phyloP scores from a whole-genome alignment of 306 rosid species.

The Inga oerstediana region DNA sequence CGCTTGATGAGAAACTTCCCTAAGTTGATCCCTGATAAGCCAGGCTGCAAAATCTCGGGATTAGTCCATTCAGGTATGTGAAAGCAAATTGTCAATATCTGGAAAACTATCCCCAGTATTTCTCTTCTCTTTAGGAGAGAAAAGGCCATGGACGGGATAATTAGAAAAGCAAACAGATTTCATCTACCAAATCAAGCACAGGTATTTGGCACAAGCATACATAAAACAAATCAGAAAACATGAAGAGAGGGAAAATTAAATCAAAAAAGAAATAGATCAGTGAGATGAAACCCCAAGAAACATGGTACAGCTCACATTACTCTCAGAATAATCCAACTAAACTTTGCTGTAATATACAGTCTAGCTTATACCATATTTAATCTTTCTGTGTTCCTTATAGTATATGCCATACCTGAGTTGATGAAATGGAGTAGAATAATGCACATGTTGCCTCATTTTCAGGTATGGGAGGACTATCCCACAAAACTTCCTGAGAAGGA shows the following conservation, averaged over 20 bases:
- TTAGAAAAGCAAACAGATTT: conserved; percentile 29
- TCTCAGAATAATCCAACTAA: conserved; percentile 8
- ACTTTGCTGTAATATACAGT: conserved; percentile 13
- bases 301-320: conserved; percentile 31
- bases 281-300: conserved; percentile 22
- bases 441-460: conserved; percentile 91
- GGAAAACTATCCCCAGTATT: conserved; percentile 8
- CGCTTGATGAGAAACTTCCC: conserved; percentile 95
- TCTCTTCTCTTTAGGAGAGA: conserved; percentile 12
- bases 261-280: conserved; percentile 13
- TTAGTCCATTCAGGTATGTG: conserved; percentile 30
- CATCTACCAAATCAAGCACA: not conserved
- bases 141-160: conserved; percentile 11
- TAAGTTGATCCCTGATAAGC: conserved; percentile 90
- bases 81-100: conserved; percentile 3
- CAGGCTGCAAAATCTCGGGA: conserved; percentile 67
- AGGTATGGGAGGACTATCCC: conserved; percentile 89
- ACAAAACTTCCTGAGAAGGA: conserved; percentile 76
- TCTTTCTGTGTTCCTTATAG: not conserved
- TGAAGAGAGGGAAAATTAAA: conserved; percentile 13
- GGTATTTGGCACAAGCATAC: conserved; percentile 24
- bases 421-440: conserved; percentile 91
- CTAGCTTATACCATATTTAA: conserved; percentile 24
- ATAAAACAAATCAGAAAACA: conserved; percentile 11
- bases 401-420: conserved; percentile 76